phyloP scores from a whole-genome alignment of 805 yeast species.

The Monosporozyma siamensis region DNA sequence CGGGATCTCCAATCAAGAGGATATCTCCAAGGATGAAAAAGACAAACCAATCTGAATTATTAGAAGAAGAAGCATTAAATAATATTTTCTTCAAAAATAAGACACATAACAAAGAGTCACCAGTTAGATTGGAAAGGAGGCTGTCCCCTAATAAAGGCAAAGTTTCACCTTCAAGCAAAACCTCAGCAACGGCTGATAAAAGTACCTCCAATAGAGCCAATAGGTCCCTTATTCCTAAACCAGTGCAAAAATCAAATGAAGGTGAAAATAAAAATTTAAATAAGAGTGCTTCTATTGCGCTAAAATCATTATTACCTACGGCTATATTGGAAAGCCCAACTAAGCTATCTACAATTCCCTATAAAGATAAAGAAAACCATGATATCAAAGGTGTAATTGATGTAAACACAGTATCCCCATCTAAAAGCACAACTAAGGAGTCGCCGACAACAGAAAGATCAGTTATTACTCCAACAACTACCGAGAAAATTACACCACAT shows the following conservation, averaged over 20 bases:
- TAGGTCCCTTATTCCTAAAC: not conserved
- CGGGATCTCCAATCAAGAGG: conserved; percentile 26
- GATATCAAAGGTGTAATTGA: not conserved
- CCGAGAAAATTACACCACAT: not conserved
- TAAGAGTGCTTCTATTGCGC: not conserved
- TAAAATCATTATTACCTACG: not conserved
- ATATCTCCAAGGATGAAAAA: conserved; percentile 9
- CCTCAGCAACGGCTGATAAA: not conserved
- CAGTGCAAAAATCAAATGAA: not conserved
- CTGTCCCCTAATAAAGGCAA: not conserved
- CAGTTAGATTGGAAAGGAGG: not conserved
- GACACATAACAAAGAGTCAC: not conserved
- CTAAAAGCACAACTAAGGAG: not conserved
- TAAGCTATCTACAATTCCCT: not conserved
- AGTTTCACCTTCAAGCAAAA: not conserved
- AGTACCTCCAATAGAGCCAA: not conserved
- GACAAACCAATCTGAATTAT: conserved; percentile 11
- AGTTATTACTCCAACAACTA: not conserved
- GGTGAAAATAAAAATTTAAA: not conserved
- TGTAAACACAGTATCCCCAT: not conserved
- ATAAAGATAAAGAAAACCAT: not conserved
- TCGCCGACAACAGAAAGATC: not conserved
- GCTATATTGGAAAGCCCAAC: not conserved
- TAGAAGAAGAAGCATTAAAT: conserved; percentile 24
- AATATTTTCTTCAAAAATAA: conserved; percentile 19